Base-by-base conservation (phyloP, 371 early-diverging fungal species). In the Choanephora cucurbitarum region DNA sequence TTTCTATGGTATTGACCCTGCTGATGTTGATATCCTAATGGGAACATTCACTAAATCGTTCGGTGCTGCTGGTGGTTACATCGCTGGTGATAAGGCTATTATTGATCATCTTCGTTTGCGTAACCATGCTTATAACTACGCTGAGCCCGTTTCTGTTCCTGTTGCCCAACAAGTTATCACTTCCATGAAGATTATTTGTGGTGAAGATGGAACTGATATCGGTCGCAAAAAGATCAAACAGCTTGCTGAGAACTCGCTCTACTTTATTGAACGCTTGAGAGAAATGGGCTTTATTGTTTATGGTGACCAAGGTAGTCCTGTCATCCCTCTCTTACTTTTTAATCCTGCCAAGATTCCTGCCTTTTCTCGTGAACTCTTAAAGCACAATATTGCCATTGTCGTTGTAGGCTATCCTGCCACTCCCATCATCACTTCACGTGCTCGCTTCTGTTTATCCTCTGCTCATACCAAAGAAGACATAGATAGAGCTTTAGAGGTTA, bases 1-100 rank as follows among this genome's bases (percentile, higher is more conserved):
- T 76, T 94, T 95, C 72, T 91, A 84, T 63, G 88, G 80, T 52
- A 83, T 99, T 15, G 91, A 94, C 63, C 95, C 97, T 23, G 77
- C 75, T 32, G 88, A 95, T 33, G 87, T 99, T 31, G 99, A 99
- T 69, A 86, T 99, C 57, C 72, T 97, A 39, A 99, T 99, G 99
- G 99, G 99, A 15, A 99, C 99, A 3, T 99, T 99, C 69, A 99
- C 99, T 24, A 99, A 99, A 79, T 95, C 95, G 41, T 99, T 99
- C 85, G 99, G 99, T 61, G 97, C 98, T 22, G 94, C 96, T 44
- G 99, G 99, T 61, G 99, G 99, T 17, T 99, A 98, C 68, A 95
- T 99, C 71, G 93, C 96, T 34, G 94, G 90, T 17, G 75, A 72
- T 47, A 74, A 70, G 61, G 59, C 76, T 18, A 67, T 98, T 37